Evolutionary conservation across 1,284 basidiomycete genomes (phyloP).

Genomic region (Wallemia mellicola): DNA sequence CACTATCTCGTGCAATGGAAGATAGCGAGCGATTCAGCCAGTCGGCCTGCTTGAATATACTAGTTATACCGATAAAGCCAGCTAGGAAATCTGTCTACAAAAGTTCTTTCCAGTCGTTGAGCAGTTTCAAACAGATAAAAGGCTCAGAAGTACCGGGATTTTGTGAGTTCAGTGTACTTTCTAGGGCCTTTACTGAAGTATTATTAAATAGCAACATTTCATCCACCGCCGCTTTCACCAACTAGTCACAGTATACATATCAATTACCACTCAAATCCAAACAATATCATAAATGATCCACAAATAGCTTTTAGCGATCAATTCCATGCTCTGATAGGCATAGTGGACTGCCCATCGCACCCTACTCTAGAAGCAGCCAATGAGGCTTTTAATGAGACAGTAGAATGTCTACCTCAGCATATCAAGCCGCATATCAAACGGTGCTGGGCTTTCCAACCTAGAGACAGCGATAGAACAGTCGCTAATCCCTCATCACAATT

Average conservation of each 20-base stretch:
- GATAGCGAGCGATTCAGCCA: neutral
- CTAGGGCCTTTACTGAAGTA: neutral
- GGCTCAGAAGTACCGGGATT: neutral
- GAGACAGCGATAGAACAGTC: neutral
- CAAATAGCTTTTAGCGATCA: neutral
- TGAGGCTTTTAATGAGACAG: neutral
- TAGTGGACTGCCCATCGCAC: neutral
- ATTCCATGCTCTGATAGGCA: neutral
- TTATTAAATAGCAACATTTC: neutral
- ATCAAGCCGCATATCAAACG: neutral
- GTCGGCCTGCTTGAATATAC: neutral
- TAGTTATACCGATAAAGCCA: neutral
- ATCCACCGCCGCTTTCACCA: neutral
- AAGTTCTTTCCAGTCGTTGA: neutral
- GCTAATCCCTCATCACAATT: neutral
- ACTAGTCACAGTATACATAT: neutral
- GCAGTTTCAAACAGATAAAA: neutral
- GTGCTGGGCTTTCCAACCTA: constrained; percentile 1
- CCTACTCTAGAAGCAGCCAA: neutral
- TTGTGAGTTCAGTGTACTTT: neutral
- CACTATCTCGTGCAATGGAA: neutral
- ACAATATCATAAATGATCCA: neutral
- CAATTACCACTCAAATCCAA: neutral
- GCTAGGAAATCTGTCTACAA: neutral
- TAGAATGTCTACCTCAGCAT: neutral